Conservation (phyloP, 23 red algal genomes). For the Pyropia yezoensis region DNA sequence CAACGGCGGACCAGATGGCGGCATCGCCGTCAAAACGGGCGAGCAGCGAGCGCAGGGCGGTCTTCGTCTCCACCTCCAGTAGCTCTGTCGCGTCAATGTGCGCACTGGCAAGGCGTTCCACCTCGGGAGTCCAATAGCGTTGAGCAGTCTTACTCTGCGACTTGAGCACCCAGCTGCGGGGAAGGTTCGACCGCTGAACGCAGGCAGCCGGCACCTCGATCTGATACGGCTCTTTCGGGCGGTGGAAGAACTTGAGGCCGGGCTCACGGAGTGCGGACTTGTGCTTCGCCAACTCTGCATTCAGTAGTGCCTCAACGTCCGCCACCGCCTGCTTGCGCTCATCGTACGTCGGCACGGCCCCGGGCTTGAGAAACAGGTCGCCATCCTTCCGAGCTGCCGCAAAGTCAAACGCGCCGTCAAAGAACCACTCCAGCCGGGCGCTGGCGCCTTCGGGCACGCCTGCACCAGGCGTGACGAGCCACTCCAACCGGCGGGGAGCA, state of each 20-base stretch:
- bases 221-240: constrained; percentile 87
- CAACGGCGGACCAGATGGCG: constrained; percentile 36
- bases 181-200: constrained; percentile 17
- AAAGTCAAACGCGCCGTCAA: constrained; percentile 57
- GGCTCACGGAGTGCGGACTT: constrained; percentile 23
- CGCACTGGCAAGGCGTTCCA: constrained; percentile 25
- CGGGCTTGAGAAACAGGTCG: constrained; percentile 41
- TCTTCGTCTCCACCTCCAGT: constrained; percentile 18
- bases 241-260: constrained; percentile 72
- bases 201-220: constrained; percentile 52
- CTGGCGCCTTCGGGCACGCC: constrained; percentile 27
- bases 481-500: constrained; percentile 27
- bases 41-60: constrained; percentile 52
- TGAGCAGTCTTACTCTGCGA: constrained; percentile 77
- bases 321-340: constrained; percentile 23
- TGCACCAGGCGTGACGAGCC: constrained; percentile 43
- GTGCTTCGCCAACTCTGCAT: constrained; percentile 34
- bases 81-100: constrained; percentile 46
- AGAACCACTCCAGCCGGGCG: constrained; percentile 32
- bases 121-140: constrained; percentile 72
- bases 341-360: constrained; percentile 25
- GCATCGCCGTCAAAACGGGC: constrained; percentile 62
- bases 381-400: constrained; percentile 27
- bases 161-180: constrained; percentile 62
- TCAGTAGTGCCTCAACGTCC: constrained; percentile 32